Percentiles rank a stretch among this genome's conserved stretches.
These are phyloP conservation scores for Talaromyces sp. DNA, from an alignment of 2,329 filamentous ascomycete genomes.

Conservation along the genomic window DNA sequence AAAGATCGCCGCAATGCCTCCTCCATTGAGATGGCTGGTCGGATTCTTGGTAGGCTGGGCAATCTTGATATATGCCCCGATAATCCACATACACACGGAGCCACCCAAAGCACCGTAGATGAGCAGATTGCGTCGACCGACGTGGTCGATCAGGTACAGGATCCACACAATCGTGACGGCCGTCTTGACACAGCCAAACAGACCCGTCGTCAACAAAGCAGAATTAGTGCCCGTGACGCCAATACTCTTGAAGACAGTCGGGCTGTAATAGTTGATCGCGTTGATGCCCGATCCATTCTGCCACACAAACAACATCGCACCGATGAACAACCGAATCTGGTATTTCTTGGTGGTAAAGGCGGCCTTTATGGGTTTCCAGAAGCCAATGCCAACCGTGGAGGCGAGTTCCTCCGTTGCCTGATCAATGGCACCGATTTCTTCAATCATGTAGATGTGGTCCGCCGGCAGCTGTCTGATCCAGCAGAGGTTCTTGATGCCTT, in stretches of 20 bases:
- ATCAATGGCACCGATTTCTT: constrained; percentile 69
- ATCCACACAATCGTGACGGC: constrained; percentile 65
- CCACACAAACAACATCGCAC: constrained; percentile 46
- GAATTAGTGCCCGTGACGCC: constrained; percentile 57
- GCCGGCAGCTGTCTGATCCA: constrained; percentile 40
- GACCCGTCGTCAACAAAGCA: constrained; percentile 63
- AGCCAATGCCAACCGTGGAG: constrained; percentile 42
- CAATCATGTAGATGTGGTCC: constrained; percentile 59
- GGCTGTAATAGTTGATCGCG: constrained; percentile 73
- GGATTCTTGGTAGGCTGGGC: constrained; percentile 26
- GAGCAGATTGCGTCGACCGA: constrained; percentile 60
- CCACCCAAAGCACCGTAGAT: constrained; percentile 61
- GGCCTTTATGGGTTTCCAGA: constrained; percentile 41
- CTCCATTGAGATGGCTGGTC: constrained; percentile 18
- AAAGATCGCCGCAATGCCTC: constrained; percentile 44
- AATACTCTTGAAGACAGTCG: constrained; percentile 64
- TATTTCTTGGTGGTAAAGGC: not conserved
- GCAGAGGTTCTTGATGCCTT: constrained; percentile 54
- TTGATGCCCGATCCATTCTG: constrained; percentile 76
- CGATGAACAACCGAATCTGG: constrained; percentile 1
- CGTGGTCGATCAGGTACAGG: constrained; percentile 62
- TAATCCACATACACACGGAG: constrained; percentile 40
- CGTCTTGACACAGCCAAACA: constrained; percentile 75
- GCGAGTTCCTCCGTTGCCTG: constrained; percentile 40
- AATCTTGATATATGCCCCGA: constrained; percentile 35